Percentiles rank a stretch among this genome's conserved stretches.
phyloP scores from a whole-genome alignment of 768 basidiomycete species.

The Exidia glandulosa region DNA sequence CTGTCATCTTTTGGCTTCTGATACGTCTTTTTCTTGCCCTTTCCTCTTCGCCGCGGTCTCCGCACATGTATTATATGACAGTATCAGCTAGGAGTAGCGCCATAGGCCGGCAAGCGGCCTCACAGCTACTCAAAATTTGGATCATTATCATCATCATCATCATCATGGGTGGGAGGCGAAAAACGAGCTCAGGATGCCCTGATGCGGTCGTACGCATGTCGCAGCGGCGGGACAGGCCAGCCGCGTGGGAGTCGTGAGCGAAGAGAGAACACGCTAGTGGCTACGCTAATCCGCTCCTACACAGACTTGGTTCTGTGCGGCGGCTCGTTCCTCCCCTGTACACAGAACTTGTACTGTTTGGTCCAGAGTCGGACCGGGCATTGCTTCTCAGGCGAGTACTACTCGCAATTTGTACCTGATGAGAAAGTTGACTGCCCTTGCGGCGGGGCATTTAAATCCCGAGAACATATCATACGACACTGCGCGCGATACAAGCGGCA shows the following conservation, averaged over 20 bases:
- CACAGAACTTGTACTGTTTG: not conserved
- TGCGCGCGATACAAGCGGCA: constrained; percentile 7
- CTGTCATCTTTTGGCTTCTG: not conserved
- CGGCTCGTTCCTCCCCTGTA: too few relatives aligned
- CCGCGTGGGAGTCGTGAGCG: too few relatives aligned
- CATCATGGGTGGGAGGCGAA: too few relatives aligned
- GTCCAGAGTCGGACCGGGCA: not conserved
- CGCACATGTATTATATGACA: not conserved
- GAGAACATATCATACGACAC: constrained; percentile 7
- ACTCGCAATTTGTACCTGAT: not conserved
- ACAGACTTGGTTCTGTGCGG: too few relatives aligned
- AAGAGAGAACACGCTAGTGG: too few relatives aligned
- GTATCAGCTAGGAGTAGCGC: not conserved
- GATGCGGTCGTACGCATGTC: too few relatives aligned
- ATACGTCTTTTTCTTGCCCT: not conserved
- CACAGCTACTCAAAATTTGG: not conserved
- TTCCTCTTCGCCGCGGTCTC: not conserved
- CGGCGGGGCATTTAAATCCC: constrained; percentile 2
- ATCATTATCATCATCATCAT: not conserved
- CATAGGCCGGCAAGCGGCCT: not conserved
- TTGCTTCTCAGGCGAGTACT: not conserved
- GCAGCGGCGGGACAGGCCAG: too few relatives aligned
- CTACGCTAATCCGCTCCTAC: too few relatives aligned
- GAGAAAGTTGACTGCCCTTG: constrained; percentile 7
- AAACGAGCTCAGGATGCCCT: too few relatives aligned